phyloP scores from a whole-genome alignment of 1,139 yeast genomes.

The Scheffersomyces cryptocercus region DNA sequence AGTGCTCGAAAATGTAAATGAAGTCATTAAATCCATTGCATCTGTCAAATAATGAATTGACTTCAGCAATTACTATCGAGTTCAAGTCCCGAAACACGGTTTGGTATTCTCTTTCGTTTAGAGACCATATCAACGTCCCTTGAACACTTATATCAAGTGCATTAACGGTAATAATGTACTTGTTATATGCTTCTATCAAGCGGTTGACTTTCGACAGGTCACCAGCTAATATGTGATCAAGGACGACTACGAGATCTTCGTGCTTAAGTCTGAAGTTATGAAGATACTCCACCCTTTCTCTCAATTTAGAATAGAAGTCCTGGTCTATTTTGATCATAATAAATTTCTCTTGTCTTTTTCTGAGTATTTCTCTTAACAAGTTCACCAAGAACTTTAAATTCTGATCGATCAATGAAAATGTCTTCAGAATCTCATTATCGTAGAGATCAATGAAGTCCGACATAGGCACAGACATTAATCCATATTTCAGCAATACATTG shows the following conservation, averaged over 20 bases:
- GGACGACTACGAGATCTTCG: slow-evolving; percentile 43
- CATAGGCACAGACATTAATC: slow-evolving; percentile 29
- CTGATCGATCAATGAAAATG: slow-evolving; percentile 30
- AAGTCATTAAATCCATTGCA: slow-evolving; percentile 34
- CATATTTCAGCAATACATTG: slow-evolving; percentile 19
- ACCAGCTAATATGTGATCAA: slow-evolving; percentile 26
- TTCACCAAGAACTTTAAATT: slow-evolving; percentile 40
- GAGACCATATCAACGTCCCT: slow-evolving; percentile 34
- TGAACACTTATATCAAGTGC: slow-evolving; percentile 37
- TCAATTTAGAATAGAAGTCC: slow-evolving; percentile 40
- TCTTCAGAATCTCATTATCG: slow-evolving; percentile 11
- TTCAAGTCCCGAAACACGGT: slow-evolving; percentile 24
- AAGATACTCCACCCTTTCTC: slow-evolving; percentile 48
- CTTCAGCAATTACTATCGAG: slow-evolving; percentile 19
- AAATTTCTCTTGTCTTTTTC: slow-evolving; percentile 76
- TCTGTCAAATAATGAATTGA: slow-evolving; percentile 26
- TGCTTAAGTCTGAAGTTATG: slow-evolving; percentile 54
- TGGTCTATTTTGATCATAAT: slow-evolving; percentile 62
- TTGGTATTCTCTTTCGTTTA: slow-evolving; percentile 30
- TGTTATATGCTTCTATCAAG: slow-evolving; percentile 33
- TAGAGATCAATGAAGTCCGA: slow-evolving; percentile 21
- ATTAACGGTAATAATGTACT: slow-evolving; percentile 26
- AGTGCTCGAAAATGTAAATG: slow-evolving; percentile 26
- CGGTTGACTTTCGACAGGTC: slow-evolving; percentile 13
- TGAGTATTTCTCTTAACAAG: slow-evolving; percentile 68